Conservation (phyloP, 2,329 filamentous ascomycete species). For the Fusarium virguliforme region DNA sequence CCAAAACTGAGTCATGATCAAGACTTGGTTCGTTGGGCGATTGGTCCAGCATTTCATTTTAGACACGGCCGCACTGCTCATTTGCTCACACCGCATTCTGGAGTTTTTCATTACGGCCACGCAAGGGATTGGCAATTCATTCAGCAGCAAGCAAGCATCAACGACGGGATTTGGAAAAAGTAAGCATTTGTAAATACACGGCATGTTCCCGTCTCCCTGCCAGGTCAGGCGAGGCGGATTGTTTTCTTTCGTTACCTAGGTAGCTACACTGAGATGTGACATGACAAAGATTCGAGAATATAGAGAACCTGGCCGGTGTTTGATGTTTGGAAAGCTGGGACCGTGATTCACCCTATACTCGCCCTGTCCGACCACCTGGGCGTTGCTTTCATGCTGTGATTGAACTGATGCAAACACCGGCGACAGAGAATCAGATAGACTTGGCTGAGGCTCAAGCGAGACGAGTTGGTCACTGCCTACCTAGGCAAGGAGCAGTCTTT, state of each 20-base stretch:
- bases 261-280: constrained; percentile 38
- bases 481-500: not conserved
- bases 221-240: constrained; percentile 31
- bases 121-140: constrained; percentile 24
- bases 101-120: constrained; percentile 24
- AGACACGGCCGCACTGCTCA: constrained; percentile 12
- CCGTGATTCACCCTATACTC: no score
- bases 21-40: not conserved
- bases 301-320: constrained; percentile 34
- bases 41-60: constrained; percentile 5
- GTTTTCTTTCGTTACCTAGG: constrained; percentile 19
- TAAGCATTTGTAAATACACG: constrained; percentile 40
- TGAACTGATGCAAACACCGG: no score
- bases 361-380: no score
- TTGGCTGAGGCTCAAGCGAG: not conserved
- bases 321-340: constrained; percentile 23
- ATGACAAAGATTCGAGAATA: constrained; percentile 34
- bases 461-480: not conserved
- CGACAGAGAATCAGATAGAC: no score
- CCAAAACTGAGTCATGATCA: constrained; percentile 28
- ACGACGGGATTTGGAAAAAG: constrained; percentile 22
- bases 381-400: no score
- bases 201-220: constrained; percentile 37
- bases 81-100: constrained; percentile 16
- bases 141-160: constrained; percentile 21